Evolutionary conservation across 2,329 filamentous ascomycete species (phyloP).

Genomic region (Colletotrichum limetticola): DNA sequence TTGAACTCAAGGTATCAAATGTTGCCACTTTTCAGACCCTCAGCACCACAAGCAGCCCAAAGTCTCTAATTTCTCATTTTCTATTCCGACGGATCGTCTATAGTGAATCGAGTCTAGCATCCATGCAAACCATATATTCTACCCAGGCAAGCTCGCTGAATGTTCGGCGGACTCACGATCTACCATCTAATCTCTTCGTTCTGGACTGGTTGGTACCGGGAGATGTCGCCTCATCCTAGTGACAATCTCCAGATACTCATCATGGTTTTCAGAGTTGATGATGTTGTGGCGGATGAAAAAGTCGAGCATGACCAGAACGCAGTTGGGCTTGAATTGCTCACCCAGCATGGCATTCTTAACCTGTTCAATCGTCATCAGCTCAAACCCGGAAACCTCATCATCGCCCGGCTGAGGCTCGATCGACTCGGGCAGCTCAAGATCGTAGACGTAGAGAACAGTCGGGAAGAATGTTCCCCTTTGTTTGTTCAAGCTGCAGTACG

Average conservation of each 20-base stretch:
- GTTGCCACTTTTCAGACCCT: too few relatives aligned
- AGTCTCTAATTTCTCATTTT: too few relatives aligned
- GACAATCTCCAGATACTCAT: slow-evolving; percentile 76
- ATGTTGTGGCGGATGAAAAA: slow-evolving; percentile 84
- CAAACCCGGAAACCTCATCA: slow-evolving; percentile 82
- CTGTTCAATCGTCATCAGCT: slow-evolving; percentile 69
- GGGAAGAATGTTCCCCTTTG: slow-evolving; percentile 39
- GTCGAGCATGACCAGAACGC: slow-evolving; percentile 80
- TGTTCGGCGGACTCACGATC: not conserved
- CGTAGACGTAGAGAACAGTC: slow-evolving; percentile 74
- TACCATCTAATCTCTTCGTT: not conserved
- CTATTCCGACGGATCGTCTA: not conserved
- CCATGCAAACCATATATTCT: too few relatives aligned
- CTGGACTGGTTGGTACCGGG: slow-evolving; percentile 48
- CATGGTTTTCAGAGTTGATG: slow-evolving; percentile 77
- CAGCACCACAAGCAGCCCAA: too few relatives aligned
- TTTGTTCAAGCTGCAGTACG: slow-evolving; percentile 37
- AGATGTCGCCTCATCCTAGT: slow-evolving; percentile 55
- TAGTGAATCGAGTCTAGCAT: not conserved
- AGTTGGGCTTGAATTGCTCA: slow-evolving; percentile 88
- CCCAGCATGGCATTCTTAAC: slow-evolving; percentile 70
- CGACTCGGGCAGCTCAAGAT: slow-evolving; percentile 71
- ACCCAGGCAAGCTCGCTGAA: too few relatives aligned
- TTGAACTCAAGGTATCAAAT: too few relatives aligned
- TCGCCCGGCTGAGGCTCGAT: slow-evolving; percentile 76